Evolutionary conservation across 495 filamentous ascomycete genomes (phyloP).

Genomic region (Pseudoneurospora amorphoporcata): DNA sequence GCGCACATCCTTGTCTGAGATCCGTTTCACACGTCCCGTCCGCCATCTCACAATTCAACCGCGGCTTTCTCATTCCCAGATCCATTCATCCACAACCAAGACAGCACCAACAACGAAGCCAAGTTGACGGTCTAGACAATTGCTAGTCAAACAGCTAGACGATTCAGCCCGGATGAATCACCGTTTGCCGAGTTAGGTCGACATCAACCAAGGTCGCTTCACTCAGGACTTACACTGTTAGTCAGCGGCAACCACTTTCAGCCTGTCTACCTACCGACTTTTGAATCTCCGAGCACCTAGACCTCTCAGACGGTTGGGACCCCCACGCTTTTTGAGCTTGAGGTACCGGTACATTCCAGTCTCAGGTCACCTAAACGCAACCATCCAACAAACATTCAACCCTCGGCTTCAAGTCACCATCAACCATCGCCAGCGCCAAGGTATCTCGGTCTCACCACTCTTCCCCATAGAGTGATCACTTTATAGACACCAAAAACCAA

Average conservation of each 20-base stretch:
- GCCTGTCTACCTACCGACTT: background rate
- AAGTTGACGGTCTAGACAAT: background rate
- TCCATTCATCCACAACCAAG: background rate
- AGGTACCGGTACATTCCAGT: background rate
- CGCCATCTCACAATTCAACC: background rate
- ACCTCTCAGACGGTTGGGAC: background rate
- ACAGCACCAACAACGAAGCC: background rate
- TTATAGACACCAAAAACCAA: background rate
- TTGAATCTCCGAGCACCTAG: no score
- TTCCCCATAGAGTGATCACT: background rate
- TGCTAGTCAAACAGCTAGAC: background rate
- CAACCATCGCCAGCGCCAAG: background rate
- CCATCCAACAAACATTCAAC: background rate
- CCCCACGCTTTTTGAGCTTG: background rate
- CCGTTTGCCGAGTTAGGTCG: background rate
- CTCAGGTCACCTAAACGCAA: background rate
- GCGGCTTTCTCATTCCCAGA: background rate
- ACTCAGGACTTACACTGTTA: background rate
- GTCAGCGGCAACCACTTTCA: background rate
- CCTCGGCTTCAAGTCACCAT: background rate
- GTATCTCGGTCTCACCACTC: background rate
- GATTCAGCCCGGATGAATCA: background rate
- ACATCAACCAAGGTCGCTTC: background rate
- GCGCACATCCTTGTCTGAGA: background rate
- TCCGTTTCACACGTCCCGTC: background rate